Percentiles rank a stretch among this genome's conserved stretches.
Conservation (phyloP, 208 protist genomes). For the Crithidia expoeki region DNA sequence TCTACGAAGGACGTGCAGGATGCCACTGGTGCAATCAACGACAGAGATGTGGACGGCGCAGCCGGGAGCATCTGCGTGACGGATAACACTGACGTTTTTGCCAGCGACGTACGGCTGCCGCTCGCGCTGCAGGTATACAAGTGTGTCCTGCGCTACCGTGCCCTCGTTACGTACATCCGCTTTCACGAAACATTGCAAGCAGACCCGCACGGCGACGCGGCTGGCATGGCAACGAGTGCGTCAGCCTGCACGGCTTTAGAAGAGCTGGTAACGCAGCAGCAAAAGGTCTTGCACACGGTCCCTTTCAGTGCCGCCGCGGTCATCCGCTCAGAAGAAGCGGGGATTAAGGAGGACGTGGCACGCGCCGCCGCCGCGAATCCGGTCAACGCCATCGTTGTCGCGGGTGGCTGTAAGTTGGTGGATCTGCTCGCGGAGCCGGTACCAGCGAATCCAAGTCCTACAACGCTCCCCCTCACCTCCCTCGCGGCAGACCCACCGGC, state of each 20-base stretch:
- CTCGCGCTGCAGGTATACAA: conserved; percentile 55
- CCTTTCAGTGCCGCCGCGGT: conserved; percentile 23
- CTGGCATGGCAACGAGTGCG: conserved; percentile 13
- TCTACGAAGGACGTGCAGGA: neutral
- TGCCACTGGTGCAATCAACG: neutral
- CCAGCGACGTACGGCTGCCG: conserved; percentile 40
- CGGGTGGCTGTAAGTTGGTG: conserved; percentile 24
- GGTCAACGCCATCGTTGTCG: conserved; percentile 15
- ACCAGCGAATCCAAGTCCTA: neutral
- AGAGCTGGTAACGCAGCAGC: conserved; percentile 30
- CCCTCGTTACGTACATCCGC: conserved; percentile 38
- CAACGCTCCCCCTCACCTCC: neutral
- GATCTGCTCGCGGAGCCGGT: conserved; percentile 27
- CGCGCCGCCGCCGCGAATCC: conserved; percentile 14
- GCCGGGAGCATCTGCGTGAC: conserved; percentile 7
- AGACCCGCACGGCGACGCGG: conserved; percentile 40
- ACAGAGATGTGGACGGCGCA: neutral
- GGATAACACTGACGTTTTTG: conserved; percentile 22
- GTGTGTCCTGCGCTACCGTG: conserved; percentile 55
- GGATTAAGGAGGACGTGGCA: conserved; percentile 26
- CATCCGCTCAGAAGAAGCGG: conserved; percentile 15
- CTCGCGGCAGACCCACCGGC: neutral
- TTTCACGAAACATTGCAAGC: conserved; percentile 42
- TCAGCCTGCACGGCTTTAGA: conserved; percentile 27
- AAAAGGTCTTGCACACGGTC: conserved; percentile 26